phyloP scores from a whole-genome alignment of 2,329 filamentous ascomycete species.

The Pestalotiopsis sp. region DNA sequence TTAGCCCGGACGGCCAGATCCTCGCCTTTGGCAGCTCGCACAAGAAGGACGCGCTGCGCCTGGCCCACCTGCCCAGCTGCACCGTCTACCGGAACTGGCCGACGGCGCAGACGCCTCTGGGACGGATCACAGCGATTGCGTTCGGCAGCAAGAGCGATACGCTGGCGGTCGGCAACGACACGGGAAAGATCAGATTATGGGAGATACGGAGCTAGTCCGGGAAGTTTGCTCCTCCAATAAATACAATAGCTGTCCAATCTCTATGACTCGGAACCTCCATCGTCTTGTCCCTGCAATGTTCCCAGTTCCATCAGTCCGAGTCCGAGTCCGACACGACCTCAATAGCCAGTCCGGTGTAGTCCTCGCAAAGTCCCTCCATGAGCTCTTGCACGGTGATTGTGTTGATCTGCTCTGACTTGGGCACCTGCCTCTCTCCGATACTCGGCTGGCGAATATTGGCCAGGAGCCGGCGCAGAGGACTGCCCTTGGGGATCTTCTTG shows the following conservation, averaged over 20 bases:
- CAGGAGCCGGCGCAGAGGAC: conserved; percentile 42
- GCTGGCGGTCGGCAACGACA: conserved; percentile 86
- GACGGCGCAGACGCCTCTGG: conserved; percentile 84
- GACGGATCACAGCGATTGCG: conserved; percentile 76
- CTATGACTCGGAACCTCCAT: not conserved
- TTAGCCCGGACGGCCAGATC: conserved; percentile 88
- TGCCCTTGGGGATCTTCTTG: conserved; percentile 40
- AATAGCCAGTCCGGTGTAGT: too few species aligned
- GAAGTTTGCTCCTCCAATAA: not conserved
- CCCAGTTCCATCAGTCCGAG: too few species aligned
- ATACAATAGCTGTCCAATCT: not conserved
- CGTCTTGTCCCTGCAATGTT: too few species aligned
- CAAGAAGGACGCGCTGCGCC: conserved; percentile 84
- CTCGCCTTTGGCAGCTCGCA: conserved; percentile 83
- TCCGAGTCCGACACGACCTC: too few species aligned
- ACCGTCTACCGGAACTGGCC: conserved; percentile 98
- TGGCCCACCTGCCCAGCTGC: conserved; percentile 89
- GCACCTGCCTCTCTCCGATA: conserved; percentile 2
- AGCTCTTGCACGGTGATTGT: not conserved
- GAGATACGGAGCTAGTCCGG: conserved; percentile 70
- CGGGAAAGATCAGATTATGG: conserved; percentile 87
- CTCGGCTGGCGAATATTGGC: conserved; percentile 29
- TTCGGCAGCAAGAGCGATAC: conserved; percentile 68
- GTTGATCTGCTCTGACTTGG: not conserved
- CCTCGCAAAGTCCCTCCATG: too few species aligned